Percentiles rank a stretch among this genome's conserved stretches.
These are phyloP conservation scores for Oidium heveae DNA, from an alignment of 2,329 filamentous ascomycete species.

Conservation along the genomic window DNA sequence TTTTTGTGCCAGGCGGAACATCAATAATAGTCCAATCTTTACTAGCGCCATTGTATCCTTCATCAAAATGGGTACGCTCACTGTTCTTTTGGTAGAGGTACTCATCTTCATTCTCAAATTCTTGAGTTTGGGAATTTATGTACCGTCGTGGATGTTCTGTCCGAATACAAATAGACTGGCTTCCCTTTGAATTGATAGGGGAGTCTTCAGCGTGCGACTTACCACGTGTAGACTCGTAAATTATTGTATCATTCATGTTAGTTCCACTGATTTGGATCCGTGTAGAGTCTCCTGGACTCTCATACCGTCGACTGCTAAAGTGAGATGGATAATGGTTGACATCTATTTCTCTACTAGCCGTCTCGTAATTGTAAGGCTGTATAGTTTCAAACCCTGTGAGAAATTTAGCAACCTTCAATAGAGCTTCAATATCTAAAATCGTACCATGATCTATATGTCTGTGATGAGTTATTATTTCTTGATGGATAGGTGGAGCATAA, in stretches of 20 bases:
- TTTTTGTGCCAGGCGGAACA: slow-evolving; percentile 59
- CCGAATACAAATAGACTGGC: too few species aligned
- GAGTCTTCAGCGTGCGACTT: slow-evolving; percentile 3
- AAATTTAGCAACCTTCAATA: background rate
- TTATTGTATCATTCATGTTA: too few species aligned
- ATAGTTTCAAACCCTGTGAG: too few species aligned
- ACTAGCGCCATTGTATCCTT: slow-evolving; percentile 49
- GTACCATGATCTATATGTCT: slow-evolving; percentile 67
- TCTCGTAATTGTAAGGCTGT: too few species aligned
- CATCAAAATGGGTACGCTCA: slow-evolving; percentile 43
- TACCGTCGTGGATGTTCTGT: too few species aligned
- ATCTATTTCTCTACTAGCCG: too few species aligned
- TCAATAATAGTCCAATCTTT: slow-evolving; percentile 64
- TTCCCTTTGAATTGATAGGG: background rate
- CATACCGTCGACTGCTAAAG: too few species aligned
- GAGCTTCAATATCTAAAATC: background rate
- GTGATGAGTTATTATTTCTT: slow-evolving; percentile 64
- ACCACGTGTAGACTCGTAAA: background rate
- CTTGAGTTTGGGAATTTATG: slow-evolving; percentile 3
- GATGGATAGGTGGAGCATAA: slow-evolving; percentile 54
- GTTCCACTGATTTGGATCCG: too few species aligned
- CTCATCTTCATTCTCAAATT: slow-evolving; percentile 25
- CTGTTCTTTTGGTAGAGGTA: slow-evolving; percentile 42
- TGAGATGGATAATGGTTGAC: too few species aligned
- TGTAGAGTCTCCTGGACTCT: too few species aligned